phyloP scores from a whole-genome alignment of 805 yeast species.

The Candida mattraensis region DNA sequence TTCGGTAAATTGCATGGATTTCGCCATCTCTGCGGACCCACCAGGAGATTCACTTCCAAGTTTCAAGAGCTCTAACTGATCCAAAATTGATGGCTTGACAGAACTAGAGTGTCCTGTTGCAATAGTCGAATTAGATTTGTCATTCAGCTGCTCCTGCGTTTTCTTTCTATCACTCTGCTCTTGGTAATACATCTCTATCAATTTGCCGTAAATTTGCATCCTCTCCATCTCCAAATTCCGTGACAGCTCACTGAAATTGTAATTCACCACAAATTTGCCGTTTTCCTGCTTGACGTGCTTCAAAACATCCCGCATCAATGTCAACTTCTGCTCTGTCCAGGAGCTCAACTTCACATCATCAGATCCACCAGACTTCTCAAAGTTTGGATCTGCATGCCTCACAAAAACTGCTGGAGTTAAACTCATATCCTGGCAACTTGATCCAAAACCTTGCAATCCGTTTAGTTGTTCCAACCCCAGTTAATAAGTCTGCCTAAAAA shows the following conservation, averaged over 20 bases:
- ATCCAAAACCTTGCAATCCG: conserved; percentile 1
- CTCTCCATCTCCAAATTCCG: conserved; percentile 14
- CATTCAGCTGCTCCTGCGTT: conserved; percentile 1
- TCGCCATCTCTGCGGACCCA: no score
- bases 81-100: conserved; percentile 12
- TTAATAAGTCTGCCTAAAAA: no score
- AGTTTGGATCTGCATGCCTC: neutral
- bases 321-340: conserved; percentile 23
- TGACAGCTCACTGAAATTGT: conserved; percentile 24
- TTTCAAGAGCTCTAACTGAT: conserved; percentile 17
- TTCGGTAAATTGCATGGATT: no score
- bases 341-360: neutral
- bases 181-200: conserved; percentile 24
- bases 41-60: conserved; percentile 12
- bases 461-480: no score
- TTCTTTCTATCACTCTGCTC: neutral
- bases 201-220: conserved; percentile 19
- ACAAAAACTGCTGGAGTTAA: neutral
- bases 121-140: conserved; percentile 10
- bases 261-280: conserved; percentile 17
- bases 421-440: neutral
- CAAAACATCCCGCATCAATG: conserved; percentile 13
- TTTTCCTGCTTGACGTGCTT: conserved; percentile 15
- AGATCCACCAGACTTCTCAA: neutral
- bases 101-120: conserved; percentile 9